Evolutionary conservation across 2,329 filamentous ascomycete species (phyloP), one percentile per base, ranked within the genome.

Genomic region (Claviceps monticola): DNA sequence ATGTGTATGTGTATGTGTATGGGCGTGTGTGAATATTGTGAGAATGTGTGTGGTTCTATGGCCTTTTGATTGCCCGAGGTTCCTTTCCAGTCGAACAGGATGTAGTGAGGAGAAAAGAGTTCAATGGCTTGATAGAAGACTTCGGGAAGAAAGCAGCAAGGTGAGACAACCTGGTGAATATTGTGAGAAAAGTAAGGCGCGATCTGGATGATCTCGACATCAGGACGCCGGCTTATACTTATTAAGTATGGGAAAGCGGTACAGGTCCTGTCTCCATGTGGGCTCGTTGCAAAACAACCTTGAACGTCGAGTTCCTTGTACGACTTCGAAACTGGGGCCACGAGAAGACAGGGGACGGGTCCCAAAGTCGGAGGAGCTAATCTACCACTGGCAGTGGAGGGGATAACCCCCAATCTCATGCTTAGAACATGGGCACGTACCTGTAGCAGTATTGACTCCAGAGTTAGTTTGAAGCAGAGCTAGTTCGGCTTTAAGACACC

Each of bases 351-450:
- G 45, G 39, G 48, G 49, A 37, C 49, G 46, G 43, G 46, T 48
- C 19, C 46, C 43, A 48, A 53, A 46, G 47, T 46, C 39, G 26
- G 34, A 47, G 51, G 53, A 52, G 51, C 51, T 50, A 46, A 53
- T 51, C 48, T 54, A 50, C 53, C 49, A 48, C 49, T 45, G 49
- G 39, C 46, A 47, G 45, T 46, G 51, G 46, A 52, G 51, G 49
- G 50, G 51, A 55, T 53, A 36, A 55, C 39, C 50, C 46, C 50
- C 38, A 21, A 44, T 49, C 45, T 48, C 51, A 48, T 36, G 51
- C 37, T 39, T 29, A 49, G 46, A 46, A n/a, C 43, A 53, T 48
- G 51, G 51, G 43, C 48, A 52, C 43, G 46, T 37, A 41, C 21
- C 19, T 48, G 47, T 39, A 29, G n/a, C 17, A 51, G 38, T 43